Evolutionary conservation across 129 eudicot genomes (phyloP), one percentile per base, ranked within the genome.

Genomic region (Tanacetum coccineum): DNA sequence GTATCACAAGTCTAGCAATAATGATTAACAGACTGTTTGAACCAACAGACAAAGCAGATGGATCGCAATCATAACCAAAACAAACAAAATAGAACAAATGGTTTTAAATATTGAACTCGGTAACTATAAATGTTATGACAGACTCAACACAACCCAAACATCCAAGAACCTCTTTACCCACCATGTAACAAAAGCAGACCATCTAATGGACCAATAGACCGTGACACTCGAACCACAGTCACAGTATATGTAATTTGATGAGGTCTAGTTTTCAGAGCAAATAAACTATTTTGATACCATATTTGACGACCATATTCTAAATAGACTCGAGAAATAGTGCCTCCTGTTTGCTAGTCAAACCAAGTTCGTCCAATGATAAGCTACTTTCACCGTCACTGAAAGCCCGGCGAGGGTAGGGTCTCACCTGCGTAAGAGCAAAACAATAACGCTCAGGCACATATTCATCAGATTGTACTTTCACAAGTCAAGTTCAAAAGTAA

Each of bases 321-420:
- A 86, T 79, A 52, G 76, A 73, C 84, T 89, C 96, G 63, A 89
- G 82, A 67, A 76, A 89, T 68, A 89, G 76, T n/a, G 96, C 96
- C 74, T 89, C 96, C 46, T 89, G 95, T 65, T 84, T 89, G 87
- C 95, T 89, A 57, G 86, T 74, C 45, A 89, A 76, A 44, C 96
- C 91, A 59, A 86, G 83, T 65, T 89, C 96, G 14, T 74, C 74
- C 67, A 86, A 72, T 11, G 86, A 70, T 25, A 77, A 70, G 67
- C 46, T 56, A 55, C 85, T 81, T 79, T 86, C 96, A 70, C 76
- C 89, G 45, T 78, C 86, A 71, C 89, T 72, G 49, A 80, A 88
- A 11, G 92, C 81, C 28, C 82, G 85, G 59, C 89, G 82, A 22
- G 96, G 96, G 55, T 80, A 88, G 25, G 96, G 96, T 70, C 91